A percentile compares a stretch with the other conserved stretches of the same genome.
These are phyloP conservation scores for Backusella australiensis DNA, from an alignment of 192 early-diverging fungal genomes.

Conservation along the genomic window DNA sequence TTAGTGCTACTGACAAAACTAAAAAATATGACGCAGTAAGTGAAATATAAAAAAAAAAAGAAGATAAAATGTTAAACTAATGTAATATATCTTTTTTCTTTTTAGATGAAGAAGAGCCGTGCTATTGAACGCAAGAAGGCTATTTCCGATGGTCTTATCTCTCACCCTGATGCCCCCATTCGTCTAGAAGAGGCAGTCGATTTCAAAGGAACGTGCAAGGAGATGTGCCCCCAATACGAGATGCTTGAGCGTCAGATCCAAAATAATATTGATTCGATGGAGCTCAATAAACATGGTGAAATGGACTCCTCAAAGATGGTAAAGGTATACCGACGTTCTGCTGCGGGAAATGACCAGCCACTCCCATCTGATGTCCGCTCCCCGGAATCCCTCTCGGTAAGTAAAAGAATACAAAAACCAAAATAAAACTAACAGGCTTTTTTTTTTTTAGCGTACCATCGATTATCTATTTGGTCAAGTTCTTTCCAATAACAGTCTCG, in stretches of 20 bases:
- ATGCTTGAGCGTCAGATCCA: constrained; percentile 80
- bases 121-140: constrained; percentile 61
- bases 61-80: too few species aligned
- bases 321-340: constrained; percentile 82
- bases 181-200: constrained; percentile 63
- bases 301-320: constrained; percentile 67
- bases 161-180: constrained; percentile 51
- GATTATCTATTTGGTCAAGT: constrained; percentile 61
- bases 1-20: too few species aligned
- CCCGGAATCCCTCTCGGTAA: constrained; percentile 63
- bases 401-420: not conserved
- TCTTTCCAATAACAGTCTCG: constrained; percentile 55
- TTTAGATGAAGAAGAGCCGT: constrained; percentile 63
- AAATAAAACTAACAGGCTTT: not conserved
- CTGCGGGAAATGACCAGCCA: constrained; percentile 82
- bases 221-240: constrained; percentile 92
- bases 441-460: constrained; percentile 44
- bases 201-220: constrained; percentile 76
- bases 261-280: constrained; percentile 68
- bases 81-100: too few species aligned
- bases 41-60: too few species aligned
- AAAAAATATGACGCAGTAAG: too few species aligned
- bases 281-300: constrained; percentile 45
- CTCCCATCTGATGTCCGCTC: constrained; percentile 90
- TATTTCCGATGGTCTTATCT: constrained; percentile 56